These are phyloP conservation scores for Echeveria elegans DNA, from an alignment of 164 flowering plant genomes.

Conservation along the genomic window DNA sequence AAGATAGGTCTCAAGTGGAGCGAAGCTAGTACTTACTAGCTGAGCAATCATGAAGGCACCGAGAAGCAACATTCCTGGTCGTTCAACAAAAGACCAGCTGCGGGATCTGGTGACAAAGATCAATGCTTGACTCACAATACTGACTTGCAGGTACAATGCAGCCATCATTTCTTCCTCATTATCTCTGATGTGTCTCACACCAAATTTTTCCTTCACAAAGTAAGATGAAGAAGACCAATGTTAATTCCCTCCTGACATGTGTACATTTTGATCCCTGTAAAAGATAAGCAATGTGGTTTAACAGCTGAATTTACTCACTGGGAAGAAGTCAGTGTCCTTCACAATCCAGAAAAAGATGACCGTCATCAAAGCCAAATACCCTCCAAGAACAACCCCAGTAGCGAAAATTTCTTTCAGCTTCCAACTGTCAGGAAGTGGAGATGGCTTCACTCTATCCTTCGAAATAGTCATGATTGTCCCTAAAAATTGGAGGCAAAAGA, in stretches of 20 bases:
- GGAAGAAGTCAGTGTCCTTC: conserved; percentile 65
- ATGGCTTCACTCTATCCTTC: conserved; percentile 94
- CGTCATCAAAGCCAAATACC: conserved; percentile 87
- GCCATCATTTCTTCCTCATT: conserved; percentile 6
- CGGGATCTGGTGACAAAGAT: conserved; percentile 8
- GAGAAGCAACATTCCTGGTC: conserved; percentile 10
- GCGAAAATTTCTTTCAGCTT: conserved; percentile 88
- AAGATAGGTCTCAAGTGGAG: background rate
- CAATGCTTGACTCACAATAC: conserved; percentile 11
- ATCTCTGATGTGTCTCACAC: conserved; percentile 7
- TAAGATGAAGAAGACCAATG: background rate
- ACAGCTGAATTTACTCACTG: conserved; percentile 30
- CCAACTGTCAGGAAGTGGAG: conserved; percentile 98
- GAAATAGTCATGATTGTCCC: conserved; percentile 99
- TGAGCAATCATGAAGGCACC: conserved; percentile 10
- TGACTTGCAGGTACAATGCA: conserved; percentile 10
- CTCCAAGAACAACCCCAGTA: conserved; percentile 86
- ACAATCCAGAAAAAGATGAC: conserved; percentile 86
- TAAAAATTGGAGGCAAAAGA: conserved; percentile 10
- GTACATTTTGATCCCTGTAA: background rate
- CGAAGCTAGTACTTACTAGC: background rate
- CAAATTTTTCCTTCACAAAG: conserved; percentile 5
- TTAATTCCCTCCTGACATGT: background rate
- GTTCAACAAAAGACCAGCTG: conserved; percentile 11
- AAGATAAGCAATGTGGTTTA: background rate